Evolutionary conservation across 1,284 basidiomycete species (phyloP).

Genomic region (Tylopilus sp.): DNA sequence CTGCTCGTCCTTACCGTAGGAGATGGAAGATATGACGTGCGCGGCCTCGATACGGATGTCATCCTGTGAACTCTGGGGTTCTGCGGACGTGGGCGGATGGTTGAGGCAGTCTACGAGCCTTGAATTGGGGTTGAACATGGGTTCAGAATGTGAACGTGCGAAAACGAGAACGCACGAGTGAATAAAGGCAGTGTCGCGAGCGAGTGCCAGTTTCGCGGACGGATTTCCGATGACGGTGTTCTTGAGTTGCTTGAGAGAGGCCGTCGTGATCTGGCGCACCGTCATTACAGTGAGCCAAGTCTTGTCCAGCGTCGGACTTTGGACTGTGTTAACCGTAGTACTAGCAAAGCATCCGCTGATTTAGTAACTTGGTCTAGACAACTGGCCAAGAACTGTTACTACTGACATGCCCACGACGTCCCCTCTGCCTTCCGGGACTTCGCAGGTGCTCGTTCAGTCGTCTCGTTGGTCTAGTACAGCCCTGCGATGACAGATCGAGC

Average conservation of each 20-base stretch:
- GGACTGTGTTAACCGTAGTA: too few species aligned
- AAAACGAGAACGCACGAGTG: conserved; percentile 40
- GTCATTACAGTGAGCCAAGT: conserved; percentile 29
- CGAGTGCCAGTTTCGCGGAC: conserved; percentile 55
- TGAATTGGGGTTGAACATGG: conserved; percentile 5
- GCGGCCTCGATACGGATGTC: conserved; percentile 65
- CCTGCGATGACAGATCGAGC: background rate
- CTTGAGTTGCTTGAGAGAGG: conserved; percentile 57
- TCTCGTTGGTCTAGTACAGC: too few species aligned
- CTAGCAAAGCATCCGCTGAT: too few species aligned
- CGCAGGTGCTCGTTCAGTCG: too few species aligned
- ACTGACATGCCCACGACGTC: too few species aligned
- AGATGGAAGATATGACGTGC: conserved; percentile 65
- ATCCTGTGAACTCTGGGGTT: conserved; percentile 37
- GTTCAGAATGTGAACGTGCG: background rate
- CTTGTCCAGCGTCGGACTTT: background rate
- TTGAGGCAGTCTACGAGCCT: conserved; percentile 59
- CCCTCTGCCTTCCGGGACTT: too few species aligned
- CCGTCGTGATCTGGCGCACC: conserved; percentile 36
- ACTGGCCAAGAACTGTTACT: too few species aligned
- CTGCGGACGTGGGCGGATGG: conserved; percentile 34
- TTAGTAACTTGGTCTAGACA: too few species aligned
- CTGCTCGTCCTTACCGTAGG: conserved; percentile 44
- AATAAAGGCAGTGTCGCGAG: conserved; percentile 50
- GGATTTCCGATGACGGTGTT: conserved; percentile 73